Base-by-base conservation (phyloP, 1,284 basidiomycete genomes). In the Ceratobasidium sp. region DNA sequence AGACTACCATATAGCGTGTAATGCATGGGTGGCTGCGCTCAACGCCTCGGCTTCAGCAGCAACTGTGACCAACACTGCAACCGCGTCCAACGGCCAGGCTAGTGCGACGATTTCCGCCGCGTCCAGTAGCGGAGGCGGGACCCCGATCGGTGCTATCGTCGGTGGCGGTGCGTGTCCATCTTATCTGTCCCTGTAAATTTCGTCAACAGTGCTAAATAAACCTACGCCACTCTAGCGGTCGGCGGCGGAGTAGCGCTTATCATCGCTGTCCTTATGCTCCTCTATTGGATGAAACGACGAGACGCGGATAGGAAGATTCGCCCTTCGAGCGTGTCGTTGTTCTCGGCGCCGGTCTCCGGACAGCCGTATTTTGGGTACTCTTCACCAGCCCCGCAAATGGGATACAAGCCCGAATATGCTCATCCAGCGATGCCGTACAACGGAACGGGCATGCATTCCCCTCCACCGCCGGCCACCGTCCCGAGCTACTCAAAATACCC, bases 81-180 rank as follows among this genome's bases (percentile, higher is more conserved):
- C 34, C 14, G 27, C 27, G 3, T 29, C 53, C 8, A 56, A 22
- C 13, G 27, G 53, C 53, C 53, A 56, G 29, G 19, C 64, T 3
- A 43, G 34, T 22, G 22, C 63, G 27, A 19, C 66, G 14, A 27
- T 48, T 9, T 22, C 46, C 11, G 19, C 39, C 24, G 54, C 19
- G 24, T 16, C 66, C 3, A 59, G 41, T 29, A 31, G 64, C 6
- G 64, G 64, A 7, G 46, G 22, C 39, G 59, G 59, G 34, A 29
- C 66, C 2, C 66, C 66, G 22, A 71, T 71, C 49, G 66, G 66
- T 29, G 66, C 66, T 24, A 71, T 71, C 14, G 66, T 71, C 14
- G 66, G 66, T 58, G 66, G 66, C 39, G 66, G 66, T 71, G 19
- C 34, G 66, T 59, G 46, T n/a, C 37, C 49, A 24, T 51, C 49